These are phyloP conservation scores for Flaveria linearis DNA, from an alignment of 129 eudicot genomes.

Conservation along the genomic window DNA sequence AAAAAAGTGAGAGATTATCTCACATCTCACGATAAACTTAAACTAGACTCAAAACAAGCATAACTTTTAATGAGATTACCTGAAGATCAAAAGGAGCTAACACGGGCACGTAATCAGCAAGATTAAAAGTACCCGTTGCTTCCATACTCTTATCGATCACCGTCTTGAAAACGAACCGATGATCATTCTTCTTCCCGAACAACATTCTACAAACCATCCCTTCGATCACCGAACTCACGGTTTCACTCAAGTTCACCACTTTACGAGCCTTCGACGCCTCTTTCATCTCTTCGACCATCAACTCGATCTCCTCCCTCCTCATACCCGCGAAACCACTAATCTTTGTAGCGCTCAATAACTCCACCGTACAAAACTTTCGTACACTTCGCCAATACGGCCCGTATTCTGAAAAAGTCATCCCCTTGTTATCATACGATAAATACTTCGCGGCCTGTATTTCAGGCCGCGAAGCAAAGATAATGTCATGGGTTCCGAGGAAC, in stretches of 20 bases:
- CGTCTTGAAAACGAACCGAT: background rate
- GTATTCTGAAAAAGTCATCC: conserved; percentile 3
- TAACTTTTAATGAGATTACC: background rate
- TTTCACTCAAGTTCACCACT: conserved; percentile 14
- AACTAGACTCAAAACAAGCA: background rate
- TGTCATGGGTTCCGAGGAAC: background rate
- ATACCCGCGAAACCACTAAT: background rate
- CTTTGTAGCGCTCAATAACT: conserved; percentile 4
- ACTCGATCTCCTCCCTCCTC: conserved; percentile 14
- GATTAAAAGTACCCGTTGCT: conserved; percentile 3
- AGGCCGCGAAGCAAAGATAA: background rate
- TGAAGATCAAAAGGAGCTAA: conserved; percentile 13
- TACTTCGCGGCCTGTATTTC: conserved; percentile 2
- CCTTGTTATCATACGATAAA: conserved; percentile 4
- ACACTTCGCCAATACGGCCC: conserved; percentile 12
- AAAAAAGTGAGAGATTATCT: background rate
- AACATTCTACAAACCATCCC: conserved; percentile 16
- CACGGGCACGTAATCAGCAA: conserved; percentile 1
- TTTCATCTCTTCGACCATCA: conserved; percentile 2
- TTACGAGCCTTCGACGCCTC: background rate
- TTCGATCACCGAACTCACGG: background rate
- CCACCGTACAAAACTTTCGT: conserved; percentile 2
- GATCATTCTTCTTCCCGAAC: conserved; percentile 4
- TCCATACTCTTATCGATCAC: background rate
- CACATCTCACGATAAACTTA: too few species aligned